Base-by-base conservation (phyloP, 116 monocot species). In the Iris pallida region DNA sequence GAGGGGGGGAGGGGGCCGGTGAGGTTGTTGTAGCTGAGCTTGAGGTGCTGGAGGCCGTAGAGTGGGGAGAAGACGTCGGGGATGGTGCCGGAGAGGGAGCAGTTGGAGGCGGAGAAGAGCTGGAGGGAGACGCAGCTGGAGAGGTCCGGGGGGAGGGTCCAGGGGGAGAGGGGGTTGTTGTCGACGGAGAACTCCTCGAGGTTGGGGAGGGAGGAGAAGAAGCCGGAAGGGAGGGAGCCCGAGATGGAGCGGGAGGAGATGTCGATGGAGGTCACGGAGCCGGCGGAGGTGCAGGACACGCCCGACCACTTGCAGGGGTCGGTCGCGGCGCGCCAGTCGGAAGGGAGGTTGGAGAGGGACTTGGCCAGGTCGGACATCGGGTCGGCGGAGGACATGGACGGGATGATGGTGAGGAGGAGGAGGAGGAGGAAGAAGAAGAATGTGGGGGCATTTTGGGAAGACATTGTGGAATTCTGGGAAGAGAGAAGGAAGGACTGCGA, bases 11-110 rank as follows among this genome's bases (percentile, higher is more conserved):
- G 68, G 4, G 8, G 40, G 7, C 84, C 84, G 13, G 69, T 44
- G 51, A 90, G 57, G 42, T 75, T 74, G 69, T 90, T 90, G 75
- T 90, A 87, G n/a, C 87, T 87, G 14, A 90, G 79, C 7, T 82
- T 60, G 14, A 90, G 59, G 42, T 15, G 16, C 66, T 72, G 67
- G 45, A 90, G 57, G 45, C 57, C 68, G 4, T 49, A 19, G 52
- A 89, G 71, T 20, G 55, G 48, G 45, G 64, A 75, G 42, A 93
- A 57, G 70, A 82, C 43, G 6, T 71, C 78, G 0, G 93, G 93
- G 45, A 88, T 65, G 11, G 58, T 0, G 12, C 87, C 87, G 0
- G 40, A 14, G 43, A 87, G 4, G 57, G 53, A 59, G 12, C 80
- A 61, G 47, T 83, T 87, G 57, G 83, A 76, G 45, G 78, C 81